phyloP scores from a whole-genome alignment of 2,329 filamentous ascomycete genomes.

The Pseudovirgaria hyperparasitica region DNA sequence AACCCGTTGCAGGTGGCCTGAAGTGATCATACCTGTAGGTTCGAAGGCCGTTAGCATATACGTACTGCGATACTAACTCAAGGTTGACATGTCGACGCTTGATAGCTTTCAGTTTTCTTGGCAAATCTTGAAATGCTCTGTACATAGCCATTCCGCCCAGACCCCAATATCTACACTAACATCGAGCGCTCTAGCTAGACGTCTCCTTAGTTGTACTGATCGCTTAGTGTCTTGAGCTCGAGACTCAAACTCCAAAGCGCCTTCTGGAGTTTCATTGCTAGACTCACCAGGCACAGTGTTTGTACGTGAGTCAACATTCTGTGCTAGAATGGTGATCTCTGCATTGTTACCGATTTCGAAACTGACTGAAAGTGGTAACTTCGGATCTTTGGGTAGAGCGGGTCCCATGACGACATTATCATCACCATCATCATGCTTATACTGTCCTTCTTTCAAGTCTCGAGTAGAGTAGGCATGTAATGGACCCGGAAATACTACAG shows the following conservation, averaged over 20 bases:
- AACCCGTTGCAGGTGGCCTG: no score
- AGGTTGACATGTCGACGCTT: no score
- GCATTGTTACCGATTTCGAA: conserved; percentile 11
- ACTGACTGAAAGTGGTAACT: conserved; percentile 13
- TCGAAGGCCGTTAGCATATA: no score
- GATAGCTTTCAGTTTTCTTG: no score
- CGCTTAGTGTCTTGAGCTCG: conserved; percentile 16
- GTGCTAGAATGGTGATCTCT: conserved; percentile 6
- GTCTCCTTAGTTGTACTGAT: conserved; percentile 9
- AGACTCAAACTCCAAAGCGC: conserved; percentile 16
- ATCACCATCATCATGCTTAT: no score
- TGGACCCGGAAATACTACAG: not conserved
- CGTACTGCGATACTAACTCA: no score
- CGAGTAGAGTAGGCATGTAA: no score
- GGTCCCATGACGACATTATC: no score
- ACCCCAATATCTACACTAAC: conserved; percentile 36
- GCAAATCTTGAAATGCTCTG: no score
- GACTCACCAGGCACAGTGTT: conserved; percentile 3
- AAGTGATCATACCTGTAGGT: no score
- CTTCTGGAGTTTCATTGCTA: conserved; percentile 4
- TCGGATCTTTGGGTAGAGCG: no score
- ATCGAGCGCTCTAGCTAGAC: conserved; percentile 32
- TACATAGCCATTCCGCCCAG: conserved; percentile 38
- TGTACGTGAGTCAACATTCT: conserved; percentile 1
- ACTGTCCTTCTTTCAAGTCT: no score